Percentiles rank a stretch among this genome's conserved stretches.
These are phyloP conservation scores for Cruciata laevipes DNA, from an alignment of 257 asterid genomes.

Conservation along the genomic window DNA sequence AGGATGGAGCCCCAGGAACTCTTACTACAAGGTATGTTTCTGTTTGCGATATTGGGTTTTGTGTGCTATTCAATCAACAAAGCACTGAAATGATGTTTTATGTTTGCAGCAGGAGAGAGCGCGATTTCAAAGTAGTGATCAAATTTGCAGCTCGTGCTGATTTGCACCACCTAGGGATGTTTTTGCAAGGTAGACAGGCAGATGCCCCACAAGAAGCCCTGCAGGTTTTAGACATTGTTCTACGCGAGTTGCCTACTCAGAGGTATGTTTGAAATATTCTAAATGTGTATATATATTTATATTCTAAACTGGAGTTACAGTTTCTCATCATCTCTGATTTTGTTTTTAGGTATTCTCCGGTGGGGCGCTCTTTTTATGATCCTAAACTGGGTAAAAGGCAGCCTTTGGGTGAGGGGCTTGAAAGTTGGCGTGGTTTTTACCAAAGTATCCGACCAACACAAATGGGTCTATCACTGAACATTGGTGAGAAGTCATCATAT, in stretches of 20 bases:
- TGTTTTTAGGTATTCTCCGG: slow-evolving; percentile 53
- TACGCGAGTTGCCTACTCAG: slow-evolving; percentile 80
- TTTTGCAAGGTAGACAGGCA: slow-evolving; percentile 78
- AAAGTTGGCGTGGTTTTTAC: slow-evolving; percentile 97
- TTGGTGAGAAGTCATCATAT: slow-evolving; percentile 40
- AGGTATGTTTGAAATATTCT: slow-evolving; percentile 24
- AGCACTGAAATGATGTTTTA: neutral
- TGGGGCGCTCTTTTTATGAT: slow-evolving; percentile 83
- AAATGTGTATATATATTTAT: no score
- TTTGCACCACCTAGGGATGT: slow-evolving; percentile 87
- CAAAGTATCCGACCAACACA: slow-evolving; percentile 98
- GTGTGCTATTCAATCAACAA: neutral
- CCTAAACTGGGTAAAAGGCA: slow-evolving; percentile 70
- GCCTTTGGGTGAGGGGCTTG: slow-evolving; percentile 89
- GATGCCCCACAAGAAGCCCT: slow-evolving; percentile 98
- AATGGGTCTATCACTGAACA: slow-evolving; percentile 89
- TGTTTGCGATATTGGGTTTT: neutral
- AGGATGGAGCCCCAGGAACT: slow-evolving; percentile 44
- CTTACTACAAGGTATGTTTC: slow-evolving; percentile 46
- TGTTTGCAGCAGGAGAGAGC: slow-evolving; percentile 63
- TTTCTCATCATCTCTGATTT: slow-evolving; percentile 6
- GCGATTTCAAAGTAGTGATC: slow-evolving; percentile 76
- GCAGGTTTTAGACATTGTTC: slow-evolving; percentile 88
- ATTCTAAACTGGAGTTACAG: no score
- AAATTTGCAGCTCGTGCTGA: slow-evolving; percentile 92